Conservation (phyloP, 345 rosid species). For the Bruguiera parviflora region DNA sequence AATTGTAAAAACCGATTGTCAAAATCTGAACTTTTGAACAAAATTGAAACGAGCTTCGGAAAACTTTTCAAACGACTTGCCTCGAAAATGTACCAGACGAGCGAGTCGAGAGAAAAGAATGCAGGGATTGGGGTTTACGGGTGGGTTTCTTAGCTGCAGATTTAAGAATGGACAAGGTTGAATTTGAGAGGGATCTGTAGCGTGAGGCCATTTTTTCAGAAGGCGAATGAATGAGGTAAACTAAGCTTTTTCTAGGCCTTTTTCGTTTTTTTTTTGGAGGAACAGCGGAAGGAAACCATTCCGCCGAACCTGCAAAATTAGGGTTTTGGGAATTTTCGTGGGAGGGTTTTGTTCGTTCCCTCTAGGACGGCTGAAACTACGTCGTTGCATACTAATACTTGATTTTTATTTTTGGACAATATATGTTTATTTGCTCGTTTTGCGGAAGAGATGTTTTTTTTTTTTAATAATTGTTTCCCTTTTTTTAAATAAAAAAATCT, state of each 20-base stretch:
- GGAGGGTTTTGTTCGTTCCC: background rate
- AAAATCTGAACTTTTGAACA: conserved; percentile 1
- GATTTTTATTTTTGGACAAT: too few relatives aligned
- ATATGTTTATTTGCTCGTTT: too few relatives aligned
- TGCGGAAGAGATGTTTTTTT: too few relatives aligned
- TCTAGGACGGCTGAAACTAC: background rate
- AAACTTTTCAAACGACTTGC: conserved; percentile 18
- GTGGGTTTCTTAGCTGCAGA: conserved; percentile 53
- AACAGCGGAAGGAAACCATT: background rate
- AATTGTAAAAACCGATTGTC: background rate
- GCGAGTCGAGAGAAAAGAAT: conserved; percentile 39
- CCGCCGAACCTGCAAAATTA: background rate
- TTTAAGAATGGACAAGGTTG: conserved; percentile 51
- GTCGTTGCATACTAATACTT: background rate
- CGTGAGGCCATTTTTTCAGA: conserved; percentile 61
- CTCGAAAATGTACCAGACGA: conserved; percentile 50
- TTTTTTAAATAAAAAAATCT: too few relatives aligned
- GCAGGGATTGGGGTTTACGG: conserved; percentile 33
- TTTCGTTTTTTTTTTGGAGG: background rate
- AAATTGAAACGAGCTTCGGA: background rate
- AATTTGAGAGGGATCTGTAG: conserved; percentile 60
- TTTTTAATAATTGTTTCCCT: too few relatives aligned
- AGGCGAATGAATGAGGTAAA: background rate
- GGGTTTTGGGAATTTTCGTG: background rate
- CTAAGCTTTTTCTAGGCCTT: background rate